Evolutionary conservation across 805 yeast species (phyloP).

Genomic region (Yamadazyma scolyti): DNA sequence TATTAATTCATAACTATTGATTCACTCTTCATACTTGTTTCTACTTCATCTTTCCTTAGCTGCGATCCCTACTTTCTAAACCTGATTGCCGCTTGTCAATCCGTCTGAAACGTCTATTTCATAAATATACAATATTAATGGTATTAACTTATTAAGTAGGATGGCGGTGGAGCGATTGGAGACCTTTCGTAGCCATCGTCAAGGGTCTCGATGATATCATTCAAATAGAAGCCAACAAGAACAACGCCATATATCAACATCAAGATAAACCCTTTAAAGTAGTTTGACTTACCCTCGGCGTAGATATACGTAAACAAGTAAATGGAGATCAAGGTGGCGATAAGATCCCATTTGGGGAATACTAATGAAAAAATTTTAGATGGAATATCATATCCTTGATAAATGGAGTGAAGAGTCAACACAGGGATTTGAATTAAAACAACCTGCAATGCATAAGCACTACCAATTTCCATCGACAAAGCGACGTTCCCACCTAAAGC

Average conservation of each 20-base stretch:
- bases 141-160: no score
- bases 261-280: constrained; percentile 90
- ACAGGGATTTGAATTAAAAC: constrained; percentile 92
- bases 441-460: constrained; percentile 95
- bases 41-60: neutral
- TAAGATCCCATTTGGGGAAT: constrained; percentile 94
- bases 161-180: no score
- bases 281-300: constrained; percentile 95
- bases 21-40: no score
- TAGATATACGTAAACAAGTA: constrained; percentile 88
- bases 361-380: constrained; percentile 69
- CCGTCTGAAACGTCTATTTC: no score
- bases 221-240: constrained; percentile 76
- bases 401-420: constrained; percentile 71
- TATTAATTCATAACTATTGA: no score
- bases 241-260: constrained; percentile 74
- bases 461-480: constrained; percentile 94
- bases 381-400: constrained; percentile 36
- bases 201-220: constrained; percentile 32
- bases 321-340: constrained; percentile 80
- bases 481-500: constrained; percentile 97
- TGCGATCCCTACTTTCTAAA: neutral
- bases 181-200: constrained; percentile 22
- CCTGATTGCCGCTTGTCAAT: no score
- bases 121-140: no score